Percentiles rank a stretch among this genome's conserved stretches.
Evolutionary conservation across 78 protist species (phyloP).

Genomic region (Cavenderia fasciculata): DNA sequence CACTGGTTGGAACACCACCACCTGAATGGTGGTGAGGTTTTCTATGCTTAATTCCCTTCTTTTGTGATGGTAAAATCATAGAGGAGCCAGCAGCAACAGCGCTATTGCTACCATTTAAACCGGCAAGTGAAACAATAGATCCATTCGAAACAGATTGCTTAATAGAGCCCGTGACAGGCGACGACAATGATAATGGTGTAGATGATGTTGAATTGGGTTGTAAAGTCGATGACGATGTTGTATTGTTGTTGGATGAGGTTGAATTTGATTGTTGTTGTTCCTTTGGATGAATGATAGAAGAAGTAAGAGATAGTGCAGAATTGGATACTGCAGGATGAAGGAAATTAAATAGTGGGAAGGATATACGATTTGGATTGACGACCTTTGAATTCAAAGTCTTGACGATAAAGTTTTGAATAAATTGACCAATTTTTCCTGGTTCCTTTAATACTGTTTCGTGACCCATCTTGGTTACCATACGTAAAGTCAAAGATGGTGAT

Average conservation of each 20-base stretch:
- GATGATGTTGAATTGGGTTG: neutral
- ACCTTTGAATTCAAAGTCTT: slow-evolving; percentile 32
- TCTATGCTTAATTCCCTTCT: too few species aligned
- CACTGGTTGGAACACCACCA: too few species aligned
- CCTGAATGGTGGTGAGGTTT: too few species aligned
- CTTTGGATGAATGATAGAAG: neutral
- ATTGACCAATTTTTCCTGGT: slow-evolving; percentile 62
- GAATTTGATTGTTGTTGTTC: neutral
- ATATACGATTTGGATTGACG: slow-evolving; percentile 33
- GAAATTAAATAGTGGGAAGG: slow-evolving; percentile 25
- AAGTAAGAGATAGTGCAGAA: neutral
- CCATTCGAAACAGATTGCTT: too few species aligned
- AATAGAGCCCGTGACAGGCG: too few species aligned
- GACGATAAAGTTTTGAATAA: slow-evolving; percentile 40
- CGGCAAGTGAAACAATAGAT: too few species aligned
- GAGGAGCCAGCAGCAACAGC: too few species aligned
- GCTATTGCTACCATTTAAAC: too few species aligned
- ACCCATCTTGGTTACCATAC: slow-evolving; percentile 77
- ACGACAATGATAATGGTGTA: neutral
- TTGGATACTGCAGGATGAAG: slow-evolving; percentile 25
- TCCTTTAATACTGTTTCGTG: slow-evolving; percentile 58
- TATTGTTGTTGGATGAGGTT: neutral
- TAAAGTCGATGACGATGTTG: slow-evolving; percentile 1
- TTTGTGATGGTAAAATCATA: too few species aligned
- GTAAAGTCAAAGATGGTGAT: slow-evolving; percentile 24